Percentiles rank a stretch among this genome's conserved stretches.
Conservation (phyloP, 306 rosid genomes). For the Rosa lucieae region DNA sequence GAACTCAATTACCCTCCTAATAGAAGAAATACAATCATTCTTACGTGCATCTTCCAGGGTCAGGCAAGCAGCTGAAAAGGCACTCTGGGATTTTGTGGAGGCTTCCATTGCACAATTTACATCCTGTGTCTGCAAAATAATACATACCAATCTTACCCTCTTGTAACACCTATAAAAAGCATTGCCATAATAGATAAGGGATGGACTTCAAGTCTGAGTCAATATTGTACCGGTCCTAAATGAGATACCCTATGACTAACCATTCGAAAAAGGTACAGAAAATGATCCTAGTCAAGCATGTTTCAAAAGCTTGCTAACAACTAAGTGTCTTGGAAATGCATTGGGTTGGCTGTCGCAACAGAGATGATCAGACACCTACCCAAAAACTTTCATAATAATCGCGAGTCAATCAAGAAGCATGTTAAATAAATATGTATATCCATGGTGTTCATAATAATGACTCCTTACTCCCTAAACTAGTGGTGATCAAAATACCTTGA, state of each 20-base stretch:
- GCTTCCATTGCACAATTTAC: constrained; percentile 72
- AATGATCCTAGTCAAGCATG: neutral
- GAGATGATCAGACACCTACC: constrained; percentile 2
- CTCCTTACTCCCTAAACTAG: constrained; percentile 13
- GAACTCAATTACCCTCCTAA: constrained; percentile 67
- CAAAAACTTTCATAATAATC: neutral
- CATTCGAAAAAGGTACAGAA: neutral
- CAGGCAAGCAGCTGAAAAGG: constrained; percentile 46
- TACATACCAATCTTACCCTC: constrained; percentile 22
- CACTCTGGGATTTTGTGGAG: constrained; percentile 54
- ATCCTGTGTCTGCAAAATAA: constrained; percentile 60
- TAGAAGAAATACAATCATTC: constrained; percentile 46
- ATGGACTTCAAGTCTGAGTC: constrained; percentile 8
- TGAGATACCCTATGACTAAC: constrained; percentile 12
- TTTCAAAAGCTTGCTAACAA: constrained; percentile 9
- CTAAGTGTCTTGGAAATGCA: neutral
- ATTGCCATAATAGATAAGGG: constrained; percentile 8
- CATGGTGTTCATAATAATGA: constrained; percentile 2
- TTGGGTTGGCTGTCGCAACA: constrained; percentile 5
- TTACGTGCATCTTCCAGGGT: constrained; percentile 49
- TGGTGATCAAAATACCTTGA: constrained; percentile 18
- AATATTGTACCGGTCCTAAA: neutral
- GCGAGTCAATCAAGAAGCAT: constrained; percentile 4
- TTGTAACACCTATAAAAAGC: constrained; percentile 14
- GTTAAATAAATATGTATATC: constrained; percentile 2